Evolutionary conservation across 768 basidiomycete species (phyloP).

Genomic region (Asterophora parasitica): DNA sequence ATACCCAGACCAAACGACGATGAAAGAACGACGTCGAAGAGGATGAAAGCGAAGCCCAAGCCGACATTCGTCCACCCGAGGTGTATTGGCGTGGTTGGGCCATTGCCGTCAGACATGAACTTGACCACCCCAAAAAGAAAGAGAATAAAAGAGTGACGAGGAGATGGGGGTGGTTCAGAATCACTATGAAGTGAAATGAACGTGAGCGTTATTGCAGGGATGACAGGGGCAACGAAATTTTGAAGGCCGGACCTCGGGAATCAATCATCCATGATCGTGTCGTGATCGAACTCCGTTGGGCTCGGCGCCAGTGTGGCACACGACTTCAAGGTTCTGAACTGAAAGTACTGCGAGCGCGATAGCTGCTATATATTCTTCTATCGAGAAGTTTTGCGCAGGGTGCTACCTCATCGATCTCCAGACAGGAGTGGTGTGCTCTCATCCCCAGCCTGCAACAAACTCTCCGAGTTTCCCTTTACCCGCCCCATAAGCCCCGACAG

Average conservation of each 20-base stretch:
- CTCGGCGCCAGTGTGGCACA: too few relatives aligned
- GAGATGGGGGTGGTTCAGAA: too few relatives aligned
- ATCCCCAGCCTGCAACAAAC: not conserved
- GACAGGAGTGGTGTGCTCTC: not conserved
- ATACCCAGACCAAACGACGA: conserved; percentile 43
- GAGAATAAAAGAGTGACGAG: not conserved
- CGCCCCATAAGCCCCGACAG: not conserved
- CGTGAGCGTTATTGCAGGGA: too few relatives aligned
- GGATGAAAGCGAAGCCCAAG: conserved; percentile 8
- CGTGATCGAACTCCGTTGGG: too few relatives aligned
- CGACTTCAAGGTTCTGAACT: too few relatives aligned
- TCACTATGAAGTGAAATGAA: too few relatives aligned
- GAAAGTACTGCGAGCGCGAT: too few relatives aligned
- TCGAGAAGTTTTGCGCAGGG: too few relatives aligned
- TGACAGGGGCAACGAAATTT: too few relatives aligned
- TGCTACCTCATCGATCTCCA: not conserved
- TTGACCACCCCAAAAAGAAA: not conserved
- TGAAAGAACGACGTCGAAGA: conserved; percentile 4
- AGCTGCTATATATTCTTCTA: too few relatives aligned
- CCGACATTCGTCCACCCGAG: conserved; percentile 8
- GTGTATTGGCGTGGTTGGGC: not conserved
- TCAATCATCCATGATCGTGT: too few relatives aligned
- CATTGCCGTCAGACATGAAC: not conserved
- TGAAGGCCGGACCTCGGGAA: too few relatives aligned
- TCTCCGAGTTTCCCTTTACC: conserved; percentile 3